Percentiles rank a stretch among this genome's conserved stretches.
Conservation (phyloP, 768 basidiomycete species). For the Lactifluus subvellereus region DNA sequence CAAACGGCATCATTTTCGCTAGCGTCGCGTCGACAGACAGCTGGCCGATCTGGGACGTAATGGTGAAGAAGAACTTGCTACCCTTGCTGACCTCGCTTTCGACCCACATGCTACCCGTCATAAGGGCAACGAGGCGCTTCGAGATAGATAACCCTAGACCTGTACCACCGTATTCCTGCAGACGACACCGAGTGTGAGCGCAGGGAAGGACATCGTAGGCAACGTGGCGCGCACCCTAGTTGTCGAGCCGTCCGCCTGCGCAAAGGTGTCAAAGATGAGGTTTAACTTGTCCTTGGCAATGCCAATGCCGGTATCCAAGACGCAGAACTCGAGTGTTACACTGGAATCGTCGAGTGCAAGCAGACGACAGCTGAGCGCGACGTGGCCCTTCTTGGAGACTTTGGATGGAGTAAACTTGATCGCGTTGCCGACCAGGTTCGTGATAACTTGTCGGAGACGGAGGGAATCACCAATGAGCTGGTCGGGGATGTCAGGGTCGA, state of each 20-base stretch:
- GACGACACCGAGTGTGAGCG: background rate
- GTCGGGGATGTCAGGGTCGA: conserved; percentile 93
- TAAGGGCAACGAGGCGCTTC: conserved; percentile 91
- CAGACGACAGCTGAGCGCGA: conserved; percentile 81
- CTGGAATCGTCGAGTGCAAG: conserved; percentile 73
- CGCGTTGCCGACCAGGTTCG: conserved; percentile 91
- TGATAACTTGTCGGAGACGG: conserved; percentile 90
- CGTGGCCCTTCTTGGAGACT: conserved; percentile 74
- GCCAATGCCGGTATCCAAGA: conserved; percentile 96
- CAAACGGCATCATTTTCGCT: conserved; percentile 79
- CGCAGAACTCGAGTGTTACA: conserved; percentile 93
- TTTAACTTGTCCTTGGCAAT: conserved; percentile 98
- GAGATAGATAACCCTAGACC: conserved; percentile 96
- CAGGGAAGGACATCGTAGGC: background rate
- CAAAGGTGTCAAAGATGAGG: conserved; percentile 98
- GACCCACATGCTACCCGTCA: conserved; percentile 99
- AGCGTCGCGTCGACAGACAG: conserved; percentile 67
- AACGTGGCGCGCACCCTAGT: conserved; percentile 60
- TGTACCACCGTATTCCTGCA: conserved; percentile 92
- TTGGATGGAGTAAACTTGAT: conserved; percentile 94
- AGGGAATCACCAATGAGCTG: conserved; percentile 96
- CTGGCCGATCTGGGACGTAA: conserved; percentile 77
- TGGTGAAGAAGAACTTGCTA: conserved; percentile 95
- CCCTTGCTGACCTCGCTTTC: conserved; percentile 91
- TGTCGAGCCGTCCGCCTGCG: conserved; percentile 97